Evolutionary conservation across 306 rosid genomes (phyloP).

Genomic region (Macrotyloma uniflorum): DNA sequence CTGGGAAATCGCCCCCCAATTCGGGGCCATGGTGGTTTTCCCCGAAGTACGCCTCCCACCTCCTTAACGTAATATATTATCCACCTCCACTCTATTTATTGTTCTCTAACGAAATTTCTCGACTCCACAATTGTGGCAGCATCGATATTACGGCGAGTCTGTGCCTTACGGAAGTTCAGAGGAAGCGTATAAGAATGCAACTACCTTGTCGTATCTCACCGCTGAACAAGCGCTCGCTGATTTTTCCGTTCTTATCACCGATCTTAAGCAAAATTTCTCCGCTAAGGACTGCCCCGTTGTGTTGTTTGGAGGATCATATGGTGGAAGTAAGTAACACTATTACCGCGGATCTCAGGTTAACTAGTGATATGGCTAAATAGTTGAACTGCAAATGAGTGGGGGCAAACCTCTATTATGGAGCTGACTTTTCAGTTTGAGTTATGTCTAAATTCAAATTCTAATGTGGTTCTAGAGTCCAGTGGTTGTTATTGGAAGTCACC

Average conservation of each 20-base stretch:
- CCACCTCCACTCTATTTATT: not conserved
- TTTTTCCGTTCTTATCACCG: conserved; percentile 63
- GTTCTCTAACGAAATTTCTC: not conserved
- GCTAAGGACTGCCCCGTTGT: conserved; percentile 75
- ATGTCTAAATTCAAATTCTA: not conserved
- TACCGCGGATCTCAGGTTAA: not conserved
- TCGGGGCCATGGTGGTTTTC: conserved; percentile 82
- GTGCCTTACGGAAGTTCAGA: conserved; percentile 67
- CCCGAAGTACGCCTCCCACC: conserved; percentile 60
- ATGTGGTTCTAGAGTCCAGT: too few species aligned
- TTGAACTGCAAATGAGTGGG: not conserved
- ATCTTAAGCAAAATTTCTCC: conserved; percentile 61
- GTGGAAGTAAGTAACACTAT: conserved; percentile 68
- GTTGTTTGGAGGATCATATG: conserved; percentile 90
- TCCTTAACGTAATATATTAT: too few species aligned
- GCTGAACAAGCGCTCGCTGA: conserved; percentile 84
- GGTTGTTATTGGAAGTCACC: not conserved
- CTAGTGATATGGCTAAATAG: not conserved
- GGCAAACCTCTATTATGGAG: not conserved
- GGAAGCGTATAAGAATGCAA: conserved; percentile 74
- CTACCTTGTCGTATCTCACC: conserved; percentile 65
- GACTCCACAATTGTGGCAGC: conserved; percentile 44
- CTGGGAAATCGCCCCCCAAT: conserved; percentile 82
- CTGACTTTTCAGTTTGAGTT: not conserved
- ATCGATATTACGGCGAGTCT: conserved; percentile 83